These are phyloP conservation scores for Malus fusca DNA, from an alignment of 306 rosid species.

Conservation along the genomic window DNA sequence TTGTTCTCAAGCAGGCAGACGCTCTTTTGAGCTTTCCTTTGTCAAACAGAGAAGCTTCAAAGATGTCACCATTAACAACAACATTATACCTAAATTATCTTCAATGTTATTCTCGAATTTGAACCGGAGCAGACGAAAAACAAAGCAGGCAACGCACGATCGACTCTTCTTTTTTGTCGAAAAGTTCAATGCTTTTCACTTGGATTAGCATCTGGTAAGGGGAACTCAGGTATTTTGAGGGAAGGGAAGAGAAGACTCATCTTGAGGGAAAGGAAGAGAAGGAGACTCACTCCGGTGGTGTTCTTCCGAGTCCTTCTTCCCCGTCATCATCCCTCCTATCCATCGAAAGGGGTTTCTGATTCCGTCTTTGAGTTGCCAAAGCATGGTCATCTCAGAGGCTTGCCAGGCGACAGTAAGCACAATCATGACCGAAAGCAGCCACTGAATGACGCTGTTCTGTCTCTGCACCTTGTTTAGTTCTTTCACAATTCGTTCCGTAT, in stretches of 20 bases:
- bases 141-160: background rate
- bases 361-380: constrained; percentile 48
- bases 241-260: background rate
- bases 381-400: constrained; percentile 59
- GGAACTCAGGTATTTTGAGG: constrained; percentile 22
- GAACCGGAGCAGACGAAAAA: background rate
- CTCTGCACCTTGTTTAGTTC: constrained; percentile 57
- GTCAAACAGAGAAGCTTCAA: too few relatives aligned
- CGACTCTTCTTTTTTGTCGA: background rate
- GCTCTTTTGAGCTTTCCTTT: too few relatives aligned
- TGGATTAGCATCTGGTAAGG: constrained; percentile 16
- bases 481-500: constrained; percentile 41
- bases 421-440: constrained; percentile 80
- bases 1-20: too few relatives aligned
- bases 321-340: constrained; percentile 34
- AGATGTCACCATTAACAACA: too few relatives aligned
- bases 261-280: constrained; percentile 23
- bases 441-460: constrained; percentile 69
- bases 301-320: constrained; percentile 23
- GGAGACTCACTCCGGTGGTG: constrained; percentile 8
- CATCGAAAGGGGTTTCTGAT: constrained; percentile 46
- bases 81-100: too few relatives aligned
- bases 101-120: too few relatives aligned
- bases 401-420: constrained; percentile 74
- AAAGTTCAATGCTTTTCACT: constrained; percentile 11